These are phyloP conservation scores for Populus alba DNA, from an alignment of 345 rosid species.

Conservation along the genomic window DNA sequence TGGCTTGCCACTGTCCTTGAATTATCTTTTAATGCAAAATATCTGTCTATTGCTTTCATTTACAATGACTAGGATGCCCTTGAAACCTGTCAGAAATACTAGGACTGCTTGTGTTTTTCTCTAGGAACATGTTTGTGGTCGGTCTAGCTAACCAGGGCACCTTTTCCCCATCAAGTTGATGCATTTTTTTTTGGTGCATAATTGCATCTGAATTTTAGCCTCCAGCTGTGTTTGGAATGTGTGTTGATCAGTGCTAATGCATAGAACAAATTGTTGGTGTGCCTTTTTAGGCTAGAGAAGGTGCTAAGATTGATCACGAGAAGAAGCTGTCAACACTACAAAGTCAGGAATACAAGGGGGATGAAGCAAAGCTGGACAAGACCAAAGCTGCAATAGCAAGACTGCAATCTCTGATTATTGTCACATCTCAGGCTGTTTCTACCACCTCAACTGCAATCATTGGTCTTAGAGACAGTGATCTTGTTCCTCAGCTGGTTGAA, in stretches of 20 bases:
- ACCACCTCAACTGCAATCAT: conserved; percentile 83
- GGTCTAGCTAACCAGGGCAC: conserved; percentile 6
- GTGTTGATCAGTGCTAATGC: background rate
- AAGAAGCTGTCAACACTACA: conserved; percentile 80
- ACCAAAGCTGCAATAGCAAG: conserved; percentile 69
- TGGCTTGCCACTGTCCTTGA: background rate
- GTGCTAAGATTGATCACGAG: conserved; percentile 81
- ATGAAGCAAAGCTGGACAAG: conserved; percentile 78
- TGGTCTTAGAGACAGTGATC: conserved; percentile 78
- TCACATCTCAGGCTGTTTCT: conserved; percentile 83
- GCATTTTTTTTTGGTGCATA: background rate
- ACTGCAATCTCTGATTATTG: conserved; percentile 71
- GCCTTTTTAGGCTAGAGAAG: conserved; percentile 70
- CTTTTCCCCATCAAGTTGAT: background rate
- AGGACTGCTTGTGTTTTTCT: background rate
- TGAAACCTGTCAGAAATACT: background rate
- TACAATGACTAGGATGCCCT: conserved; percentile 17
- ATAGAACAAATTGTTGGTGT: conserved; percentile 5
- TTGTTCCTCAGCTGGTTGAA: conserved; percentile 87
- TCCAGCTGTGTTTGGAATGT: background rate
- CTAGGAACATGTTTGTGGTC: conserved; percentile 9
- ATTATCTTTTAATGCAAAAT: background rate
- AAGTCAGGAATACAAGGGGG: conserved; percentile 92
- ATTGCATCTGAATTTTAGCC: background rate
- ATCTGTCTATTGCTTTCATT: background rate